A percentile compares a stretch with the other conserved stretches of the same genome.
Evolutionary conservation across 1,284 basidiomycete species (phyloP).

Genomic region (Cutaneotrichosporon arboriforme): DNA sequence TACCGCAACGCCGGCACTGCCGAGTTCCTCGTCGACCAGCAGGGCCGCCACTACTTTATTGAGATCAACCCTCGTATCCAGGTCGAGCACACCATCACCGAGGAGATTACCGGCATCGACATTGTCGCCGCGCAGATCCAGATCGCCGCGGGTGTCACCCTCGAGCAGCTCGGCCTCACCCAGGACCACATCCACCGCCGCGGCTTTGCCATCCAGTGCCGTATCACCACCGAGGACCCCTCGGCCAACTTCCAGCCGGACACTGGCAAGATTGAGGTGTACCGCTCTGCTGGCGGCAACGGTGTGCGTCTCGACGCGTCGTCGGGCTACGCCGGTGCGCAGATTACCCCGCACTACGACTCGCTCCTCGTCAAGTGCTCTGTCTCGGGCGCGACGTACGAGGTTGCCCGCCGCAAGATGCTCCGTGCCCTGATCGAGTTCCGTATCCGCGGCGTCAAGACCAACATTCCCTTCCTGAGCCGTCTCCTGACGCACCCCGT

Average conservation of each 20-base stretch:
- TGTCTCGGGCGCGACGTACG: conserved; percentile 95
- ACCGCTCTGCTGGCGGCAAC: conserved; percentile 96
- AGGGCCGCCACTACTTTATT: conserved; percentile 95
- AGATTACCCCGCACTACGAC: conserved; percentile 99
- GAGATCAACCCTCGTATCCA: conserved; percentile 98
- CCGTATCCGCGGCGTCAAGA: conserved; percentile 99
- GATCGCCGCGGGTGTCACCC: conserved; percentile 93
- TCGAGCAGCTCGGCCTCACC: conserved; percentile 91
- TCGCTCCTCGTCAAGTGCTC: conserved; percentile 95
- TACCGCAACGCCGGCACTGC: conserved; percentile 97
- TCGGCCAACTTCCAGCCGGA: conserved; percentile 90
- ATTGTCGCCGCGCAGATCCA: conserved; percentile 98
- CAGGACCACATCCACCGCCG: conserved; percentile 95
- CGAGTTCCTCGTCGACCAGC: conserved; percentile 93
- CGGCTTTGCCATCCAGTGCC: conserved; percentile 97
- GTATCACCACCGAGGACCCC: conserved; percentile 98
- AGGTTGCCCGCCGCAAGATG: conserved; percentile 98
- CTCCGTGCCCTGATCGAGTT: conserved; percentile 97
- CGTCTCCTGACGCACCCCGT: conserved; percentile 95
- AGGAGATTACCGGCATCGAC: conserved; percentile 98
- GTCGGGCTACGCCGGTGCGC: conserved; percentile 97
- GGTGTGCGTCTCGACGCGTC: conserved; percentile 96
- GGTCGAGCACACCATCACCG: conserved; percentile 96
- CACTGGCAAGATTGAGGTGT: conserved; percentile 98
- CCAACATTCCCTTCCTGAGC: conserved; percentile 99